These are phyloP conservation scores for Meira miltonrushii DNA, from an alignment of 1,284 basidiomycete genomes.

Conservation along the genomic window DNA sequence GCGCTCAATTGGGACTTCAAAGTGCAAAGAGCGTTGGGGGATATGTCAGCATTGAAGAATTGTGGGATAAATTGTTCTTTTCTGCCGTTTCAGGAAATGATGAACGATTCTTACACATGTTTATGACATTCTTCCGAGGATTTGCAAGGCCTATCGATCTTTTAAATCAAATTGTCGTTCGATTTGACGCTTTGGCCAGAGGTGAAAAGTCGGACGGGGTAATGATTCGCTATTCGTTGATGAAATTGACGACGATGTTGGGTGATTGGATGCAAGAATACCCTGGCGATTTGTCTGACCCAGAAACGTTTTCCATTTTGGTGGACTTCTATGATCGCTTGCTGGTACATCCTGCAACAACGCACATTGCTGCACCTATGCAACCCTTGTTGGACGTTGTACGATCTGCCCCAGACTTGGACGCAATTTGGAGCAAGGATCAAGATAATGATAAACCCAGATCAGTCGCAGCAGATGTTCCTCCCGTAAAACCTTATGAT, in stretches of 20 bases:
- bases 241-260: slow-evolving; percentile 36
- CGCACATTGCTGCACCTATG: slow-evolving; percentile 30
- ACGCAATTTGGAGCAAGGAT: slow-evolving; percentile 39
- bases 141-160: slow-evolving; percentile 41
- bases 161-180: slow-evolving; percentile 29
- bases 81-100: slow-evolving; percentile 41
- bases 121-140: slow-evolving; percentile 46
- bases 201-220: slow-evolving; percentile 28
- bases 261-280: slow-evolving; percentile 47
- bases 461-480: slow-evolving; percentile 18
- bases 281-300: slow-evolving; percentile 39
- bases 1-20: slow-evolving; percentile 34
- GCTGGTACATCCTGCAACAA: slow-evolving; percentile 27
- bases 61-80: slow-evolving; percentile 46
- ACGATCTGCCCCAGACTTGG: slow-evolving; percentile 26
- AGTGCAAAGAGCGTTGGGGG: slow-evolving; percentile 34
- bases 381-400: slow-evolving; percentile 26
- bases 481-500: slow-evolving; percentile 14
- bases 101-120: slow-evolving; percentile 37
- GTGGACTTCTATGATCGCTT: slow-evolving; percentile 27
- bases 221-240: slow-evolving; percentile 40
- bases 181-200: slow-evolving; percentile 33
- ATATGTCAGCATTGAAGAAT: slow-evolving; percentile 42
- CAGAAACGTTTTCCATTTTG: slow-evolving; percentile 32
- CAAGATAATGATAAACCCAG: slow-evolving; percentile 31